A percentile compares a stretch with the other conserved stretches of the same genome.
phyloP scores from a whole-genome alignment of 2,329 filamentous ascomycete genomes.

The Fusarium marasasianum region DNA sequence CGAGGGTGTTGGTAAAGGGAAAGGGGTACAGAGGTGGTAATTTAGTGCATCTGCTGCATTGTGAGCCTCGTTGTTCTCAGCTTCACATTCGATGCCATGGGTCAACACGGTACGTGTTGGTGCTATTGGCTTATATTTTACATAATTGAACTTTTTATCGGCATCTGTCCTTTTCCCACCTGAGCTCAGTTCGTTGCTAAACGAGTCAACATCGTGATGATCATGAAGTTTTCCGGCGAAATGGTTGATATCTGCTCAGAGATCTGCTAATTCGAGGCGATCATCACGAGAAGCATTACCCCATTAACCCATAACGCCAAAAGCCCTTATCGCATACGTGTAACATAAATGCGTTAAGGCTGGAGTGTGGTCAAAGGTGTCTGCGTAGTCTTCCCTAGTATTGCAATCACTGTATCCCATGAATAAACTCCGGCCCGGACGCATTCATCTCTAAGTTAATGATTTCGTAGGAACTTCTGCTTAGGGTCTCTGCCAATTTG shows the following conservation, averaged over 20 bases:
- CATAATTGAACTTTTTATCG: background rate
- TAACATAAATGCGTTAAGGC: background rate
- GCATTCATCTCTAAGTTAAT: no score
- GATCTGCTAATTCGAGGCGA: background rate
- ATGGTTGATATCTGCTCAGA: background rate
- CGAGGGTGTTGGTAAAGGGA: conserved; percentile 57
- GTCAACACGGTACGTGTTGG: background rate
- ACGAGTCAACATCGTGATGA: background rate
- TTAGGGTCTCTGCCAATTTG: no score
- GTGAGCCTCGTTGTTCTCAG: background rate
- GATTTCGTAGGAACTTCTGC: no score
- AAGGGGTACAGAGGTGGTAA: conserved; percentile 46
- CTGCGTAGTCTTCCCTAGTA: background rate
- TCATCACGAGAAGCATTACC: background rate
- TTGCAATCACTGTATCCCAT: no score
- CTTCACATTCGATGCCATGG: background rate
- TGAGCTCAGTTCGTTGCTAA: background rate
- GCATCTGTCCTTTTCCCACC: background rate
- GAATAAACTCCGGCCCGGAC: no score
- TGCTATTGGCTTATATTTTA: background rate
- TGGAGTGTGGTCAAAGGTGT: background rate
- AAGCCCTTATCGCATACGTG: background rate
- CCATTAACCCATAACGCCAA: background rate
- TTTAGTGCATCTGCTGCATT: background rate
- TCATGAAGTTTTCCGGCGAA: background rate